Evolutionary conservation across 306 rosid genomes (phyloP).

Genomic region (Vachellia pachyceras): DNA sequence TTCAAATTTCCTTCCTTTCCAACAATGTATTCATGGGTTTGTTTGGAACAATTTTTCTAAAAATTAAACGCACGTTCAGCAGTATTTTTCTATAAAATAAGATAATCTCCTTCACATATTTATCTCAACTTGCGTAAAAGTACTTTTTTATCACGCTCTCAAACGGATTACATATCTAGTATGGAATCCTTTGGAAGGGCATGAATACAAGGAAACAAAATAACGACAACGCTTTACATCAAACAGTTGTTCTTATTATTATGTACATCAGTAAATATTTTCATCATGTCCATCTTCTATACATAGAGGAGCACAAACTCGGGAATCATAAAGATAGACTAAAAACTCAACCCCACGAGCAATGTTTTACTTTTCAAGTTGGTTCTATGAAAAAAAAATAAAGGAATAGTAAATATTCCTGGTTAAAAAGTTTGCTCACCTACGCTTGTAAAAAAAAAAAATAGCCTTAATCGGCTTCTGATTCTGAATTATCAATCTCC

Average conservation of each 20-base stretch:
- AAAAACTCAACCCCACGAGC: not conserved
- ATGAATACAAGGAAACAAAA: not conserved
- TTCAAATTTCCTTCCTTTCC: not conserved
- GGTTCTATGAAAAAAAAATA: not conserved
- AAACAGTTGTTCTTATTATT: not conserved
- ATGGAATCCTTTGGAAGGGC: not conserved
- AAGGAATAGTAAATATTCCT: not conserved
- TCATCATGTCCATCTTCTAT: conserved; percentile 13
- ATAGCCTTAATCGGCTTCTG: conserved; percentile 44
- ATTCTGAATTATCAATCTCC: conserved; percentile 40
- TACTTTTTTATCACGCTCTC: too few species aligned
- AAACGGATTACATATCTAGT: too few species aligned
- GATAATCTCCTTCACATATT: too few species aligned
- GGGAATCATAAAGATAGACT: not conserved
- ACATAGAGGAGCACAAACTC: not conserved
- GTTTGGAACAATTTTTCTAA: too few species aligned
- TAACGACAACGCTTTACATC: not conserved
- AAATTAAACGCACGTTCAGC: too few species aligned
- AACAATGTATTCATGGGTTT: too few species aligned
- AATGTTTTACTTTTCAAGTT: not conserved
- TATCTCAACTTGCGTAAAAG: too few species aligned
- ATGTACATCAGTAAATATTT: conserved; percentile 1
- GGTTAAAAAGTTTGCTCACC: not conserved
- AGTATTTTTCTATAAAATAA: too few species aligned
- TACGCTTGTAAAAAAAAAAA: not conserved